Base-by-base conservation (phyloP, 2,329 filamentous ascomycete species). In the Colletotrichum ledebouriae region DNA sequence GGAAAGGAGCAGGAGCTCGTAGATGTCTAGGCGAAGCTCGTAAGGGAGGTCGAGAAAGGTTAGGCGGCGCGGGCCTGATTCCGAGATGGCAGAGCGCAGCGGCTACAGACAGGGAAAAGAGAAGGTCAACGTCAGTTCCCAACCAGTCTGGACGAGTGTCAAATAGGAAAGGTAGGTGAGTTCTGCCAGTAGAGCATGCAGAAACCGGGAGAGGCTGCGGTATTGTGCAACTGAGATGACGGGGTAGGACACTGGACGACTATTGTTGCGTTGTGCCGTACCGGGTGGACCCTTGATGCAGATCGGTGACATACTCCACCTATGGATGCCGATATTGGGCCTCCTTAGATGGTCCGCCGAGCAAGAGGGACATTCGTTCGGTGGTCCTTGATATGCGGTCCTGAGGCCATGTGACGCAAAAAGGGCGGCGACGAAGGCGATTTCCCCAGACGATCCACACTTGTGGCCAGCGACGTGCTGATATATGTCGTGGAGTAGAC, bases 1-100 rank as follows among this genome's bases (percentile, higher is more conserved):
- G 15, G 62, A 52, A n/a, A 53, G 66, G 33, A 76, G 69, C 17
- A 77, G 71, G 20, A 73, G 66, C 17, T 73, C 61, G 65, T 73
- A 73, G 67, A 77, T 74, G 71, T 76, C 70, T 11, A 77, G 56
- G 41, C 76, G 75, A 13, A 77, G 62, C 59, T 78, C 76, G 10
- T 68, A 58, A 42, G 76, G 75, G 29, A 78, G 53, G 2, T 72
- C 71, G 71, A 78, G 75, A 53, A 70, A 42, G 42, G 42, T 62
- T 63, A 57, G 34, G 59, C 25, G 63, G 12, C 49, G 58, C 41
- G 39, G 34, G 42, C 17, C 25, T 50, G 59, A 34, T 34, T 33
- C 34, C 34, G 13, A 11, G 15, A 22, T 34, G 34, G 49, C 41
- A 17, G 44, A 22, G n/a, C 34, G 59, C 20, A 22, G 41, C 49